A percentile compares a stretch with the other conserved stretches of the same genome.
Evolutionary conservation across 768 basidiomycete genomes (phyloP).

Genomic region (Paxillus involutus): DNA sequence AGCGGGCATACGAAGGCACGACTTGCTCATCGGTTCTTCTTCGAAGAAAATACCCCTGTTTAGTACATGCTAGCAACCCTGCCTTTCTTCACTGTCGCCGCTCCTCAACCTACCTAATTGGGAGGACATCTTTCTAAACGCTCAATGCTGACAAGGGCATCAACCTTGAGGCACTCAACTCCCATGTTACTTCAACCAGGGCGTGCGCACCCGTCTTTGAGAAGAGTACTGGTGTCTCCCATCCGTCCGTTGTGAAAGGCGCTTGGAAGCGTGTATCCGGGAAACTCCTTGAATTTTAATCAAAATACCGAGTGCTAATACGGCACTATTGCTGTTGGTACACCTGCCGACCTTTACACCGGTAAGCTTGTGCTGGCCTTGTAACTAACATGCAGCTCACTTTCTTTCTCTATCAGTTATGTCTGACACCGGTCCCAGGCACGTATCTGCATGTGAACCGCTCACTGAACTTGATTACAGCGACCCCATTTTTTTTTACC

Average conservation of each 20-base stretch:
- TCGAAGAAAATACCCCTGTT: too few relatives aligned
- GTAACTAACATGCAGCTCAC: not conserved
- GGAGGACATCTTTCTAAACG: too few relatives aligned
- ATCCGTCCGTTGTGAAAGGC: not conserved
- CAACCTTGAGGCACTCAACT: not conserved
- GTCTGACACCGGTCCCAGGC: slow-evolving; percentile 29
- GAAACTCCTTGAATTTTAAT: not conserved
- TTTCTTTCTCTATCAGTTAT: slow-evolving; percentile 7
- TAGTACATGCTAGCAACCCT: too few relatives aligned
- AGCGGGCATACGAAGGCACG: too few relatives aligned
- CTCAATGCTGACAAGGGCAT: not conserved
- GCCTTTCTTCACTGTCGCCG: too few relatives aligned
- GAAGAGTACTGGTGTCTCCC: not conserved
- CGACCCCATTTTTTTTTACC: too few relatives aligned
- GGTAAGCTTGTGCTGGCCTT: not conserved
- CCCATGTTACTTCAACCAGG: slow-evolving; percentile 3
- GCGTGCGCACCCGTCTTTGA: slow-evolving; percentile 7
- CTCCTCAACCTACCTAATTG: too few relatives aligned
- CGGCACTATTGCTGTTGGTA: slow-evolving; percentile 10
- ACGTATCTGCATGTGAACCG: not conserved
- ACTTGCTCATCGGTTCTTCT: too few relatives aligned
- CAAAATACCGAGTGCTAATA: slow-evolving; percentile 4
- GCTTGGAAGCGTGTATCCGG: not conserved
- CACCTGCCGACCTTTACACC: not conserved
- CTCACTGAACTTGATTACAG: too few relatives aligned